Base-by-base conservation (phyloP, 2,329 filamentous ascomycete genomes). In the Diaporthe citri region DNA sequence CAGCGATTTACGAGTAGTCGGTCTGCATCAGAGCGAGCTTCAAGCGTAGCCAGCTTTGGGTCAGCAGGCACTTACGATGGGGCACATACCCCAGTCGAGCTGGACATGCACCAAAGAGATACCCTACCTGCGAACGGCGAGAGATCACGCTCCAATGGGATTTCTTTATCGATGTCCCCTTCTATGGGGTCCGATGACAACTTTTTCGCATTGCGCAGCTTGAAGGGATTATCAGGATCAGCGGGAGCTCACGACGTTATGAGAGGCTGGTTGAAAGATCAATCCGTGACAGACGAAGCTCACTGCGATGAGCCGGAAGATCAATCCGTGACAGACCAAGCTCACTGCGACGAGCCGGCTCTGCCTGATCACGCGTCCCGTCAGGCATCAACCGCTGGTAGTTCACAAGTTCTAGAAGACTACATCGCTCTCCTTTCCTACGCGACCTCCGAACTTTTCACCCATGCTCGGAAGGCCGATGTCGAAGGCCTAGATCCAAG, bases 401-500 rank as follows among this genome's bases (percentile, higher is more conserved):
- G 20, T 20, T 36, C 62, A 13, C 20, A 66, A 9, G 9, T 12
- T 17, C 28, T 66, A 10, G 43, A 66, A 25, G 62, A 31, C 28
- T n/a, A 51, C 9, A 4, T 43, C 25, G 62, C 62, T 12, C 62
- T 66, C 28, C 43, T 66, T 2, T 66, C 62, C 2, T 66, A 66
- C 31, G 62, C 62, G 10, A 51, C 17, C 10, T 66, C n/a, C 43
- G 43, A 66, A 10, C 43, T 66, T 4, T 66, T 66, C 6, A 51
- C 62, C 1, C 62, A 66, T 13, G 62, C 62, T 25, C 62, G 10
- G 12, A 66, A 66, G 10, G 62, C 62, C 28, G 62, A 66, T n/a
- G 62, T 15, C 2, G 43, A 66, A 28, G 39, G 17, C 20, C 3
- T 25, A 15, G 43, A 66, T 51, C 43, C 62, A 15, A 36, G 2